phyloP scores from a whole-genome alignment of 2,329 filamentous ascomycete genomes.

The Fusarium paranaense region DNA sequence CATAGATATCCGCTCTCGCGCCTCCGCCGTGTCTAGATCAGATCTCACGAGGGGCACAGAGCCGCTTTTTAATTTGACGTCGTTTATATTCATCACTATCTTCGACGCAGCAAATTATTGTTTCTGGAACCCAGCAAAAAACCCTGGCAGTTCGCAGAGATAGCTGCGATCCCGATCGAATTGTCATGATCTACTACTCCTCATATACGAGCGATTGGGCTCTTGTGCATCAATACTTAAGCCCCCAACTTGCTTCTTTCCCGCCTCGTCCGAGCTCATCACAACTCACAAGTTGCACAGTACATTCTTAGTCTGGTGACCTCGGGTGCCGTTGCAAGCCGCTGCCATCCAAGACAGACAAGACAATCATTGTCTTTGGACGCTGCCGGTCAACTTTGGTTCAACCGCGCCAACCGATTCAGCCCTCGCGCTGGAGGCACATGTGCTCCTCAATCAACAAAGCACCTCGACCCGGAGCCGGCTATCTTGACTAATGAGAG shows the following conservation, averaged over 20 bases:
- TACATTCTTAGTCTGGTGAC: conserved; percentile 21
- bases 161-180: not conserved
- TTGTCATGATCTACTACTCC: not conserved
- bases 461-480: not conserved
- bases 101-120: not conserved
- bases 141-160: not conserved
- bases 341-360: conserved; percentile 20
- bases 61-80: conserved; percentile 38
- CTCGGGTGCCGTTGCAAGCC: conserved; percentile 28
- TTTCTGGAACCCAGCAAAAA: not conserved
- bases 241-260: conserved; percentile 5
- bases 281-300: conserved; percentile 23
- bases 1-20: conserved; percentile 45
- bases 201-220: not conserved
- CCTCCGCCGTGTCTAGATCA: conserved; percentile 6
- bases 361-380: not conserved
- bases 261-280: conserved; percentile 8
- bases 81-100: conserved; percentile 15
- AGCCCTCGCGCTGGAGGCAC: not conserved
- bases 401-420: conserved; percentile 1
- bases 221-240: not conserved
- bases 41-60: conserved; percentile 14
- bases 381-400: not conserved
- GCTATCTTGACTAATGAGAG: conserved; percentile 1
- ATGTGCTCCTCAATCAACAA: not conserved